Evolutionary conservation across 352 stramenopile genomes (phyloP).

Genomic region (Thalassiosira sp.): DNA sequence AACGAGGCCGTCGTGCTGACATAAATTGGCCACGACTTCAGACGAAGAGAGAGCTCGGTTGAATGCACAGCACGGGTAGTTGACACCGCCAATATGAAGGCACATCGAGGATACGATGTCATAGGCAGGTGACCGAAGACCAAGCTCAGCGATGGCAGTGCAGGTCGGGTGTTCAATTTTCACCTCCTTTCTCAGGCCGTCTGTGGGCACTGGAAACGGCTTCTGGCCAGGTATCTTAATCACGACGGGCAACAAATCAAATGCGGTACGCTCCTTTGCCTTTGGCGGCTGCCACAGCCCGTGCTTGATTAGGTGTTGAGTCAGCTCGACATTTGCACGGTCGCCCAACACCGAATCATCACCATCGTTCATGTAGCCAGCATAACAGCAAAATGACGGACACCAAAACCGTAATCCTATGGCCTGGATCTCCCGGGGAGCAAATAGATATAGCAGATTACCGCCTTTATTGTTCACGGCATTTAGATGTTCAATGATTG

Average conservation of each 20-base stretch:
- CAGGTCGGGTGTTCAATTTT: constrained; percentile 37
- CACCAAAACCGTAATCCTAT: constrained; percentile 48
- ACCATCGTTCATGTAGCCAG: constrained; percentile 19
- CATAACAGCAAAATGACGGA: constrained; percentile 41
- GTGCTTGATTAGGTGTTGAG: constrained; percentile 25
- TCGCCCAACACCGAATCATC: constrained; percentile 41
- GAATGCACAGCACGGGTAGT: constrained; percentile 41
- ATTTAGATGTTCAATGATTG: neutral
- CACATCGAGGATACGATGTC: constrained; percentile 19
- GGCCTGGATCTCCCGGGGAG: neutral
- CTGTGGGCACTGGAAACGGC: neutral
- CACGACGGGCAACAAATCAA: constrained; percentile 54
- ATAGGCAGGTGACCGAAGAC: constrained; percentile 24
- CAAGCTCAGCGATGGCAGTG: constrained; percentile 25
- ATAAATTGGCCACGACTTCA: constrained; percentile 19
- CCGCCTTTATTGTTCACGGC: neutral
- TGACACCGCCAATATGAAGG: constrained; percentile 30
- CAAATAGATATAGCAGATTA: neutral
- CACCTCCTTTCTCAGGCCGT: constrained; percentile 13
- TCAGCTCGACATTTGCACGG: constrained; percentile 43
- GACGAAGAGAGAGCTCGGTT: constrained; percentile 46
- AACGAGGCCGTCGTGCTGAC: constrained; percentile 6
- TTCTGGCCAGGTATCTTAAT: constrained; percentile 24
- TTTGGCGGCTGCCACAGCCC: constrained; percentile 37
- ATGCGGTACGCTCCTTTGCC: constrained; percentile 14